A percentile compares a stretch with the other conserved stretches of the same genome.
phyloP scores from a whole-genome alignment of 2,329 filamentous ascomycete genomes.

The Teratosphaeria destructans region DNA sequence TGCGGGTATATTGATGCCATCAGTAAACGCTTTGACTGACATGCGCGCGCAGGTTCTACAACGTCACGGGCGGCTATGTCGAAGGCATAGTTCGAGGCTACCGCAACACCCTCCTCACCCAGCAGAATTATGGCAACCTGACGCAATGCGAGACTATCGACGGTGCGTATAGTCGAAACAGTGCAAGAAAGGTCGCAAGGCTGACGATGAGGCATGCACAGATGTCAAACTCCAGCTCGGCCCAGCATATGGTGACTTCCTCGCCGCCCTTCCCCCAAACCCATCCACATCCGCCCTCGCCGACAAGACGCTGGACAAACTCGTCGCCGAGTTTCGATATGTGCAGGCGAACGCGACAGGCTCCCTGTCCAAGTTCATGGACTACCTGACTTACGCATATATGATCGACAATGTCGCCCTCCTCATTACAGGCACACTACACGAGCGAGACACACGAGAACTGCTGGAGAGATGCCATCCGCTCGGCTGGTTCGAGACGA shows the following conservation, averaged over 20 bases:
- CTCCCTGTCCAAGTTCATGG: constrained; percentile 87
- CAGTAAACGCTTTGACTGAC: neutral
- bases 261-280: constrained; percentile 85
- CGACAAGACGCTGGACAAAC: constrained; percentile 92
- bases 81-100: constrained; percentile 97
- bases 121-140: constrained; percentile 87
- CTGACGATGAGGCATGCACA: constrained; percentile 28
- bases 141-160: constrained; percentile 97
- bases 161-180: constrained; percentile 46
- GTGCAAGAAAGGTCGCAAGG: neutral
- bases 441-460: constrained; percentile 93
- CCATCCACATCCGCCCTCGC: constrained; percentile 93
- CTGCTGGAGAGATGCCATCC: constrained; percentile 92
- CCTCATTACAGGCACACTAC: constrained; percentile 91
- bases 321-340: constrained; percentile 95
- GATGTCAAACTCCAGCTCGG: constrained; percentile 97
- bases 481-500: constrained; percentile 96
- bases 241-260: constrained; percentile 93
- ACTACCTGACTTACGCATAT: constrained; percentile 97
- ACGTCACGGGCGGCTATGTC: constrained; percentile 62
- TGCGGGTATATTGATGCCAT: constrained; percentile 3
- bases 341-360: constrained; percentile 88
- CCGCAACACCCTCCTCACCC: constrained; percentile 82
- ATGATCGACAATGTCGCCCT: constrained; percentile 99
- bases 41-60: constrained; percentile 28